Evolutionary conservation across 352 stramenopile species (phyloP).

Genomic region (Globisporangium acanthophoron): DNA sequence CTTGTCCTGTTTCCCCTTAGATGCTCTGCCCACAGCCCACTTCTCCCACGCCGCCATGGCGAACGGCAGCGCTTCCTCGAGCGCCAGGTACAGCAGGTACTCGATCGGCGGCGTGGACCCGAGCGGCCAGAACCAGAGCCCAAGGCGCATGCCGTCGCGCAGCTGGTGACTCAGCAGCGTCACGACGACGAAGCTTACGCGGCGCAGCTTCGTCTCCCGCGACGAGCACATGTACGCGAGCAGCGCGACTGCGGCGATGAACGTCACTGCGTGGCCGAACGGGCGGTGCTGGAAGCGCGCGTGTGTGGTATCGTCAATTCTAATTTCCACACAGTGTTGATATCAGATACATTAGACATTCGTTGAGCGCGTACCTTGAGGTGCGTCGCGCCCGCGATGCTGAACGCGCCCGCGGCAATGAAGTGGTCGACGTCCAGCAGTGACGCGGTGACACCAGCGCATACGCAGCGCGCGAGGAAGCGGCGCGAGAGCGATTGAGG

Average conservation of each 20-base stretch:
- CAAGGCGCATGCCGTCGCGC: constrained; percentile 51
- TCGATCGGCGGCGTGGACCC: constrained; percentile 57
- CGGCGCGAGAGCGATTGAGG: neutral
- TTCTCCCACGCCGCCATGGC: constrained; percentile 29
- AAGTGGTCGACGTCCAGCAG: constrained; percentile 74
- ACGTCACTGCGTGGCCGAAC: constrained; percentile 63
- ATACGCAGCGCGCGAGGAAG: constrained; percentile 25
- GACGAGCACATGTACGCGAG: constrained; percentile 32
- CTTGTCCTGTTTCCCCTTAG: neutral
- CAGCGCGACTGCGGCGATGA: constrained; percentile 44
- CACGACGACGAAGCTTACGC: constrained; percentile 50
- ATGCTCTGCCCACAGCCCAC: neutral
- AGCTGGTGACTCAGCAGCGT: constrained; percentile 65
- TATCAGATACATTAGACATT: neutral
- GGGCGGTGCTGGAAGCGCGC: constrained; percentile 22
- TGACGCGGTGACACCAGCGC: constrained; percentile 31
- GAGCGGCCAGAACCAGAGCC: constrained; percentile 69
- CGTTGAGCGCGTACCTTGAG: constrained; percentile 17
- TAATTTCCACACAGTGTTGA: neutral
- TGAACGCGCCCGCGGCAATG: constrained; percentile 52
- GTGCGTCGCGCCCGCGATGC: constrained; percentile 48
- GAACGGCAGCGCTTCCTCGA: constrained; percentile 50
- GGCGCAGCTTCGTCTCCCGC: constrained; percentile 16
- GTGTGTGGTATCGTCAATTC: neutral
- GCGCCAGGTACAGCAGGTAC: constrained; percentile 57